These are phyloP conservation scores for Blastocystis sp. DNA, from an alignment of 352 stramenopile genomes.

Conservation along the genomic window DNA sequence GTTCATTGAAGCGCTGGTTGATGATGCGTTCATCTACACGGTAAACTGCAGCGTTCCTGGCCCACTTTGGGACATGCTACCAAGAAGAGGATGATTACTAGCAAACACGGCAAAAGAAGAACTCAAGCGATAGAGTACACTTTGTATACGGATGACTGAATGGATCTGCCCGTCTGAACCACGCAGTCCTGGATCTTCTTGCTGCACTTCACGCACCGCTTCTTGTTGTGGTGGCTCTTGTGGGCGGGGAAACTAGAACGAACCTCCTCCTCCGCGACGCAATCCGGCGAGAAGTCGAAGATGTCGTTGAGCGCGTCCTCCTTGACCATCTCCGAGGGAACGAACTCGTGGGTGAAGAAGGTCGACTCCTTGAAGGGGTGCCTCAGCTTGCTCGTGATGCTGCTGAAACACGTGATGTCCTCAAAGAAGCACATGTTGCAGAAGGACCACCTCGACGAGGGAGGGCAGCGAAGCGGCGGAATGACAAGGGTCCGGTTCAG, in stretches of 20 bases:
- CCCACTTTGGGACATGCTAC: not conserved
- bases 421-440: not conserved
- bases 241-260: not conserved
- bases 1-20: slow-evolving; percentile 45
- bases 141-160: not conserved
- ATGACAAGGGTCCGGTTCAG: not conserved
- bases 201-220: not conserved
- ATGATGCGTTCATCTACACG: slow-evolving; percentile 31
- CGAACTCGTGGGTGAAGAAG: not conserved
- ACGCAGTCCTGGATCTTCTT: not conserved
- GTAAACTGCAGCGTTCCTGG: not conserved
- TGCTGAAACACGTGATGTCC: not conserved
- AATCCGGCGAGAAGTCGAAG: not conserved
- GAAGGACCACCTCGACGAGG: not conserved
- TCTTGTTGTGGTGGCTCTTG: not conserved
- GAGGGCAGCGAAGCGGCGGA: not conserved
- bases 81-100: not conserved
- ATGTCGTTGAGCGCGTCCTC: not conserved
- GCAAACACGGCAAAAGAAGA: not conserved
- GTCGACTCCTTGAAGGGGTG: not conserved
- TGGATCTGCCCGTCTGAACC: not conserved
- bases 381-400: not conserved
- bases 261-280: no score
- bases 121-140: not conserved
- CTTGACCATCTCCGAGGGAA: not conserved